phyloP scores from a whole-genome alignment of 2,329 filamentous ascomycete species.

The Aureobasidium sp. region DNA sequence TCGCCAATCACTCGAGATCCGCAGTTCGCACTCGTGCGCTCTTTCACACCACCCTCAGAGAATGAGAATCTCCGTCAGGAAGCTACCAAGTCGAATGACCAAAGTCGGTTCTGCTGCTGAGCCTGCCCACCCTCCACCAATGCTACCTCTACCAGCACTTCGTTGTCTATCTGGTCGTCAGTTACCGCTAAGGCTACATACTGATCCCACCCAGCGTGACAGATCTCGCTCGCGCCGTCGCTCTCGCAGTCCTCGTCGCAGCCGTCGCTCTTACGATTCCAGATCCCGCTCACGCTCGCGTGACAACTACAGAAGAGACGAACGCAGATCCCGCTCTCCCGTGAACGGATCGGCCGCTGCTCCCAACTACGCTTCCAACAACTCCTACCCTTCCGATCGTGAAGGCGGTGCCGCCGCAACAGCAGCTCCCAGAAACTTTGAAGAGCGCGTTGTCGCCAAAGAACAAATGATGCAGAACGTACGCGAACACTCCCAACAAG shows the following conservation, averaged over 20 bases:
- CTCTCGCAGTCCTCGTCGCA: conserved; percentile 40
- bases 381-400: conserved; percentile 20
- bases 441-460: conserved; percentile 76
- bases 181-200: background rate
- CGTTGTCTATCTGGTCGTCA: conserved; percentile 8
- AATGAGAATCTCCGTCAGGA: background rate
- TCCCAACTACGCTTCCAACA: conserved; percentile 56
- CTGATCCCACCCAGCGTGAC: conserved; percentile 58
- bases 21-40: background rate
- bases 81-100: background rate
- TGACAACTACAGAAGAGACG: conserved; percentile 40
- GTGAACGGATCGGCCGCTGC: conserved; percentile 65
- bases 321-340: conserved; percentile 67
- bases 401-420: conserved; percentile 21
- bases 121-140: conserved; percentile 1
- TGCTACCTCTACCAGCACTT: background rate
- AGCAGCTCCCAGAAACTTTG: conserved; percentile 57
- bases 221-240: conserved; percentile 68
- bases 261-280: conserved; percentile 54
- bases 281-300: conserved; percentile 83
- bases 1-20: background rate
- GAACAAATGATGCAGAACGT: conserved; percentile 96
- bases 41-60: background rate
- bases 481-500: conserved; percentile 91
- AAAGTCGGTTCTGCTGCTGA: conserved; percentile 10